These are phyloP conservation scores for Furcasterigmium furcatum DNA, from an alignment of 2,329 filamentous ascomycete genomes.

Conservation along the genomic window DNA sequence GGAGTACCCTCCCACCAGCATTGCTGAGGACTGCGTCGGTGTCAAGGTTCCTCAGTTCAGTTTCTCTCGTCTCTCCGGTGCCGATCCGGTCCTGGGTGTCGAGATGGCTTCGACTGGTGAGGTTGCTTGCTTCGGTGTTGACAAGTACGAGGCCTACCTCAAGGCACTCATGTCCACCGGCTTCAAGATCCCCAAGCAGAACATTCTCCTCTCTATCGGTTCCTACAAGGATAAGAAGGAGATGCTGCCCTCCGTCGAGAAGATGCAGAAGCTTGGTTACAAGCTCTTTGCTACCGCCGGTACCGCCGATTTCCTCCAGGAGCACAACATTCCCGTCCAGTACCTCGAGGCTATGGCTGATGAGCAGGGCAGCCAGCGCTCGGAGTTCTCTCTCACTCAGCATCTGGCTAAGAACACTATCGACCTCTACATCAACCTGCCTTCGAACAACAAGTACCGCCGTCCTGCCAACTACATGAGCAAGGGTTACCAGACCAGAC, in stretches of 20 bases:
- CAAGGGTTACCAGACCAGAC: conserved; percentile 91
- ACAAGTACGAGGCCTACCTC: conserved; percentile 97
- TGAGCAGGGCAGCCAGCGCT: conserved; percentile 79
- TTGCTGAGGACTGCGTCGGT: conserved; percentile 81
- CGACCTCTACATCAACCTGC: conserved; percentile 97
- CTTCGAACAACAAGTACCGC: conserved; percentile 97
- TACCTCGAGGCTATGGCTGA: conserved; percentile 85
- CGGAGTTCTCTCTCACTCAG: conserved; percentile 95
- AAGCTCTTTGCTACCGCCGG: conserved; percentile 95
- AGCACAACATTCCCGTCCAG: conserved; percentile 87
- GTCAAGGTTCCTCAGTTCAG: conserved; percentile 99
- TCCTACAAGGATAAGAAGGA: conserved; percentile 98
- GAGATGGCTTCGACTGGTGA: conserved; percentile 99
- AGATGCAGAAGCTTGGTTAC: conserved; percentile 86
- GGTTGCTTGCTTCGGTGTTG: conserved; percentile 91
- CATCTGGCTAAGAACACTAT: conserved; percentile 97
- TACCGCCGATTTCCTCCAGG: conserved; percentile 93
- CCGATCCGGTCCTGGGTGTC: conserved; percentile 93
- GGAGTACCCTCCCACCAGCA: conserved; percentile 74
- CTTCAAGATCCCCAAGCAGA: conserved; percentile 93
- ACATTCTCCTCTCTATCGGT: conserved; percentile 91
- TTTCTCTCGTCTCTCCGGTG: conserved; percentile 93
- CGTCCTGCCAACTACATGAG: conserved; percentile 98
- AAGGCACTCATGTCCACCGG: conserved; percentile 95
- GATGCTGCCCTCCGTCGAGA: conserved; percentile 89